phyloP scores from a whole-genome alignment of 495 filamentous ascomycete species.

The Talaromyces stipitatus region DNA sequence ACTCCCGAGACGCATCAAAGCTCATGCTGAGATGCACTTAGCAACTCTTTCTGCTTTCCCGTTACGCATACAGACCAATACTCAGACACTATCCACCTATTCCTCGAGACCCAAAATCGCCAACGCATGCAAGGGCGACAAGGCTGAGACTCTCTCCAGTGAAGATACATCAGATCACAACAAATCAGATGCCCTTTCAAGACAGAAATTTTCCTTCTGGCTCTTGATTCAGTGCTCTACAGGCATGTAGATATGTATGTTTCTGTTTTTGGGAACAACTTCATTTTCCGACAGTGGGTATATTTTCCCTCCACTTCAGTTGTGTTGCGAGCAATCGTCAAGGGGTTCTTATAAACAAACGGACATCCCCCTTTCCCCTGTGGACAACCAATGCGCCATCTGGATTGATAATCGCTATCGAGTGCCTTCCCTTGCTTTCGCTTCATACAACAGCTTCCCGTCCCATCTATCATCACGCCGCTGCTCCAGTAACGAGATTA shows the following conservation, averaged over 20 bases:
- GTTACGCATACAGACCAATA: background rate
- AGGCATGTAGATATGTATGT: background rate
- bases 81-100: background rate
- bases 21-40: slow-evolving; percentile 1
- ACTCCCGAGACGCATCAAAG: background rate
- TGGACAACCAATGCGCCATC: background rate
- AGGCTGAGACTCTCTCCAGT: background rate
- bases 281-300: background rate
- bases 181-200: background rate
- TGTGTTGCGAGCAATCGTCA: background rate
- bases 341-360: background rate
- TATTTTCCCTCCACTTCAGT: background rate
- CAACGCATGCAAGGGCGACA: slow-evolving; percentile 1
- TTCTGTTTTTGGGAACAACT: background rate
- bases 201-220: background rate
- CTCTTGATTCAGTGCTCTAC: background rate
- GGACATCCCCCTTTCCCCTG: background rate
- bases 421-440: background rate
- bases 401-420: background rate
- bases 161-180: background rate
- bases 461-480: background rate
- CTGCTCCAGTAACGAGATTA: background rate
- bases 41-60: background rate
- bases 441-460: background rate
- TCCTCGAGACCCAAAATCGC: background rate